A percentile compares a stretch with the other conserved stretches of the same genome.
Evolutionary conservation across 768 basidiomycete genomes (phyloP).

Genomic region (Lactarius trivialis): DNA sequence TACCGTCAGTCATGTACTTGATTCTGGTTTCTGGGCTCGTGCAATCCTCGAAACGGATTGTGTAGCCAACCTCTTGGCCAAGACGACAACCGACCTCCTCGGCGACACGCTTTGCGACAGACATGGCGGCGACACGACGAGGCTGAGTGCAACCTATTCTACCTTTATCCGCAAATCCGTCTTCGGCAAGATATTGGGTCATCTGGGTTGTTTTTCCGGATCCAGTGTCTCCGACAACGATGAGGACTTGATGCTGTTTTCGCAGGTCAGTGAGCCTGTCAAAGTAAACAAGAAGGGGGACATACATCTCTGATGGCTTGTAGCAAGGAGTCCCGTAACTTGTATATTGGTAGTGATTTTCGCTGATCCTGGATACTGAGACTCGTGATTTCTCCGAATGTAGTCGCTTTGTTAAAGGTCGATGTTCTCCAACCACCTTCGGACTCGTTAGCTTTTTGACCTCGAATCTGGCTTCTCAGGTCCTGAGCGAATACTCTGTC

Average conservation of each 20-base stretch:
- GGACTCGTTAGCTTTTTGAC: slow-evolving; percentile 75
- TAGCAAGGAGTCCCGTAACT: slow-evolving; percentile 83
- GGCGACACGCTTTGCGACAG: slow-evolving; percentile 95
- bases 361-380: slow-evolving; percentile 93
- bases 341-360: slow-evolving; percentile 87
- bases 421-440: slow-evolving; percentile 83
- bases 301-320: slow-evolving; percentile 85
- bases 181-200: slow-evolving; percentile 96
- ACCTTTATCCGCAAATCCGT: slow-evolving; percentile 84
- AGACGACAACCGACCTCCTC: slow-evolving; percentile 98
- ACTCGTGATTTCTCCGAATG: slow-evolving; percentile 87
- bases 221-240: slow-evolving; percentile 97
- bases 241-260: slow-evolving; percentile 86
- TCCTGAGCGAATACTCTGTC: slow-evolving; percentile 94
- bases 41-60: slow-evolving; percentile 98
- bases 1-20: slow-evolving; percentile 99
- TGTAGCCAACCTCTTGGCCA: slow-evolving; percentile 97
- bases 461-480: slow-evolving; percentile 70
- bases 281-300: slow-evolving; percentile 22
- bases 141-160: slow-evolving; percentile 98
- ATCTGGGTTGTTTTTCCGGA: slow-evolving; percentile 99
- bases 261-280: slow-evolving; percentile 21
- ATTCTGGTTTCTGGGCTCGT: slow-evolving; percentile 98
- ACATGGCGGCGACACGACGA: slow-evolving; percentile 98
- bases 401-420: slow-evolving; percentile 91